Evolutionary conservation across 805 yeast species (phyloP), one percentile per base, ranked within the genome.

Genomic region (Cyberlindnera suaveolens): DNA sequence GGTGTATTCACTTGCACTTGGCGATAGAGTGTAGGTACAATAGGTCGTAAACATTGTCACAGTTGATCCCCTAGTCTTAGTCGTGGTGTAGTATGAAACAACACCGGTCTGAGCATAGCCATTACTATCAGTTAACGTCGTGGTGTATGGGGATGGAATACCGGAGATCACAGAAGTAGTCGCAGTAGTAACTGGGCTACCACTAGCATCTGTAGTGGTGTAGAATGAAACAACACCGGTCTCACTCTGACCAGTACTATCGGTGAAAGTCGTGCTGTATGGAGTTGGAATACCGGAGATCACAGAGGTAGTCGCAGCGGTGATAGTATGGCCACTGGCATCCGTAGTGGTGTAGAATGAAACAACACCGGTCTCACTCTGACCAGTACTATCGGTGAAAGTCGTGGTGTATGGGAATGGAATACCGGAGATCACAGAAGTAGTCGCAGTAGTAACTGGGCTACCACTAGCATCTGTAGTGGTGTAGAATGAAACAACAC

Each of bases 91-190:
- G 41, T 14, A 44, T 23, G 41, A 32, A 14, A 37, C 43, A 20
- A 40, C 18, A 18, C 41, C 43, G 14, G 41, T 42, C 30, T 34
- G 39, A 15, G 41, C 29, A 4, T 26, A 13, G 5, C 47, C 47
- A 31, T 11, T 37, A 18, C 42, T 16, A n/a, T 42, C 37, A 40
- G 14, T 38, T n/a, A 45, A 41, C 15, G 48, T 45, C 15, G 40
- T 36, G 26, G 26, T 23, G 42, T 45, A 41, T 6, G 42, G 32
- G 5, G 32, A 3, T 31, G 32, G 32, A 7, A 31, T 3, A 6
- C 16, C 32, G 5, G 32, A 15, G 32, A 31, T n/a, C 16, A 31
- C 16, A 27, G 9, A 16, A 3, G 41, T 38, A 14, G 47, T 44
- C 14, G 44, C 18, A 34, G 36, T 39, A 30, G 47, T 43, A 9